These are phyloP conservation scores for Cyberlindnera petersonii DNA, from an alignment of 805 yeast genomes.

Conservation along the genomic window DNA sequence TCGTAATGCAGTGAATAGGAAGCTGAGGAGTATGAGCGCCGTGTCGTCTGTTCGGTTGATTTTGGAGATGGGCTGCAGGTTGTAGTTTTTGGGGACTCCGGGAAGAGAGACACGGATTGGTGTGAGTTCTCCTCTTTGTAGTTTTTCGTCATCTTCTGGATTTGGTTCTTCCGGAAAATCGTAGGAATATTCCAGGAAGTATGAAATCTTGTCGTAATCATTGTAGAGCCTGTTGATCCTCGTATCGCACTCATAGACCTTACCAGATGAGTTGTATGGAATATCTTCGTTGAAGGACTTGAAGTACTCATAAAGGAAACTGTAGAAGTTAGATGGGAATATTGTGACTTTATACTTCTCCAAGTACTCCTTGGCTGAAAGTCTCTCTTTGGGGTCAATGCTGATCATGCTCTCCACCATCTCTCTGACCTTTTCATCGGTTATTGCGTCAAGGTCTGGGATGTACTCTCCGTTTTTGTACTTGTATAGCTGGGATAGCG, in stretches of 20 bases:
- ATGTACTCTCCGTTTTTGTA: constrained; percentile 64
- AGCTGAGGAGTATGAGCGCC: constrained; percentile 53
- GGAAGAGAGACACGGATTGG: constrained; percentile 47
- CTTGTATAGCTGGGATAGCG: constrained; percentile 81
- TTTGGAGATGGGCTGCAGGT: constrained; percentile 35
- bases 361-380: constrained; percentile 51
- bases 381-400: constrained; percentile 58
- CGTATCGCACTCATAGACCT: constrained; percentile 44
- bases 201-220: constrained; percentile 50
- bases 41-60: constrained; percentile 38
- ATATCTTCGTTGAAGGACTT: constrained; percentile 32
- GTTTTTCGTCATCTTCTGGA: constrained; percentile 5
- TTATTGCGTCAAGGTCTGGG: constrained; percentile 59
- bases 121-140: constrained; percentile 13
- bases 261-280: constrained; percentile 23
- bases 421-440: constrained; percentile 45
- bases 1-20: constrained; percentile 56
- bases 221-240: constrained; percentile 57
- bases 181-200: constrained; percentile 36
- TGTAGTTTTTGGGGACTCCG: constrained; percentile 46
- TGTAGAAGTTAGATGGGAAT: constrained; percentile 69
- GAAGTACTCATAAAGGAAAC: constrained; percentile 67
- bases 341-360: constrained; percentile 42
- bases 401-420: constrained; percentile 62
- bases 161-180: not conserved